Evolutionary conservation across 768 basidiomycete genomes (phyloP), one percentile per base, ranked within the genome.

Genomic region (Amanita thiersii): DNA sequence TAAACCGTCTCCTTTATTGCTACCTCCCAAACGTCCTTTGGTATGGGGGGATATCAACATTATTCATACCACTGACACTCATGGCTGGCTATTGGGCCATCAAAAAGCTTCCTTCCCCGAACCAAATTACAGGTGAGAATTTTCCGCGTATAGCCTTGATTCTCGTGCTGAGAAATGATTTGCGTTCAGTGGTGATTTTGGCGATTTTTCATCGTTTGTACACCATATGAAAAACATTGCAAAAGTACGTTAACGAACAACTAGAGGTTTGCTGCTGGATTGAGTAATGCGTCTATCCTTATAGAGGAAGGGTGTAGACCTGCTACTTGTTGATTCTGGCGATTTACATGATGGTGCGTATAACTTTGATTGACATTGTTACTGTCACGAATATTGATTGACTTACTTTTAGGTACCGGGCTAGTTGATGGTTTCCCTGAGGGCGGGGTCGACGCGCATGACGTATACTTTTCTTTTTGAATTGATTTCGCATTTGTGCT

Each of bases 31-130:
- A 42, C 66, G 79, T 14, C 72, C 76, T 17, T 69, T 94, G 10
- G 73, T 75, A 39, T 92, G 90, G 91, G 79, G 82, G n/a, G 87
- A 92, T 52, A 70, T 93, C 55, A 93, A 93, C 55, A 73, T 92
- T 51, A 70, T 92, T 34, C 79, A 82, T 52, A 92, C 88, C 2
- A 92, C 91, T 0, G 89, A 92, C 57, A 85, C 75, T 28, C 81
- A 86, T 62, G 64, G 69, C 28, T 65, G 69, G 65, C 64, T 93
- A 2, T 68, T 90, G 26, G 90, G 90, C 1, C 90, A 94, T 61
- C 85, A 87, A 51, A 82, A 88, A 52, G 12, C 63, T 2, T 71
- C 70, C 2, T 77, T 72, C 53, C 85, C 86, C 0, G 86, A 90
- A 51, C 84, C 86, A 0, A 80, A 83, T 55, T 87, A 84, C 58